These are phyloP conservation scores for Pyrus hybrid DNA, from an alignment of 331 rosid genomes.

Conservation along the genomic window DNA sequence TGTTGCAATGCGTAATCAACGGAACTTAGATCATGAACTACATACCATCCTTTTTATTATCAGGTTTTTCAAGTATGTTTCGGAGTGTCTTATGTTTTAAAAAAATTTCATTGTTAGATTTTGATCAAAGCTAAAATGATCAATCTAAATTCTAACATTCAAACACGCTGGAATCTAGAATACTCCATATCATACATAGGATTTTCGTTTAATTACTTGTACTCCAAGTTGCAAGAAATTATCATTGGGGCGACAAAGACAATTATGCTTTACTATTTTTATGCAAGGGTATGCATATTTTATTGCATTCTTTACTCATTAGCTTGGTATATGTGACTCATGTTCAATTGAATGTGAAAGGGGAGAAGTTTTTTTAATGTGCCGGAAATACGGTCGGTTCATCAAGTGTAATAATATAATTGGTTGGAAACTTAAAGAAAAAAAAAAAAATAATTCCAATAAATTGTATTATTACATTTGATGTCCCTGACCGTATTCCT, in stretches of 20 bases:
- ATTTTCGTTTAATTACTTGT: too few relatives aligned
- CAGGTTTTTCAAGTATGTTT: too few relatives aligned
- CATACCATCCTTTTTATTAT: too few relatives aligned
- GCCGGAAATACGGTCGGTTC: too few relatives aligned
- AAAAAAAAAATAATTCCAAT: too few relatives aligned
- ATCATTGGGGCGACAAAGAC: not conserved
- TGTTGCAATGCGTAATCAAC: constrained; percentile 6
- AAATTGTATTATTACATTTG: too few relatives aligned
- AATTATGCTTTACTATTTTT: not conserved
- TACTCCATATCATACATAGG: not conserved
- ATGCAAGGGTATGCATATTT: not conserved
- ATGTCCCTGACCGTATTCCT: too few relatives aligned
- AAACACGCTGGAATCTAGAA: not conserved
- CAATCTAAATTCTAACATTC: not conserved
- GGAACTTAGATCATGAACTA: not conserved
- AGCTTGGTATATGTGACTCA: not conserved
- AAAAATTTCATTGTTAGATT: too few relatives aligned
- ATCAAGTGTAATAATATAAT: not conserved
- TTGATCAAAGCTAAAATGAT: too few relatives aligned
- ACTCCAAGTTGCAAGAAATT: not conserved
- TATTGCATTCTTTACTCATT: too few relatives aligned
- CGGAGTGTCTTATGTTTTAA: too few relatives aligned
- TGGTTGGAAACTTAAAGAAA: too few relatives aligned
- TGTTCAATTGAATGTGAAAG: not conserved
- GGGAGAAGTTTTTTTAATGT: not conserved